These are phyloP conservation scores for Arbutus unedo DNA, from an alignment of 148 eudicot species.

Conservation along the genomic window DNA sequence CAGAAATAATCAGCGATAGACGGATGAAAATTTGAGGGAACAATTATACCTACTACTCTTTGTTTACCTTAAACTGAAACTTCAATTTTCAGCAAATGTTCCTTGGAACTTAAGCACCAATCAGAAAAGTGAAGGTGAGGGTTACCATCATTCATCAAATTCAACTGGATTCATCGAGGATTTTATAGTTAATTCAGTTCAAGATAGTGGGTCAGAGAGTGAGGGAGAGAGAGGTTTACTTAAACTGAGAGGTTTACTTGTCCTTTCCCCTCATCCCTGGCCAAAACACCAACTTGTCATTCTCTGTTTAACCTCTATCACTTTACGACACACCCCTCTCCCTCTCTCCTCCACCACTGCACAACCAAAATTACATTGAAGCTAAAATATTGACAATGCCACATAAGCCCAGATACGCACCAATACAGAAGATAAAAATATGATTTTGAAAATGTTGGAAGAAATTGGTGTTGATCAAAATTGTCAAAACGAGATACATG, in stretches of 20 bases:
- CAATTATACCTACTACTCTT: neutral
- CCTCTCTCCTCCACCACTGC: too few relatives aligned
- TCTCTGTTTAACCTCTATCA: too few relatives aligned
- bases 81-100: neutral
- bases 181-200: neutral
- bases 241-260: neutral
- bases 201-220: neutral
- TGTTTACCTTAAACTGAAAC: neutral
- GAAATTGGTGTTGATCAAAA: too few relatives aligned
- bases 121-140: neutral
- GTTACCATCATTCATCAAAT: slow-evolving; percentile 7
- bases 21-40: neutral
- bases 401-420: too few relatives aligned
- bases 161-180: neutral
- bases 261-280: too few relatives aligned
- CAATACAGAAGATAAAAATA: too few relatives aligned
- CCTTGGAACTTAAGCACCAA: neutral
- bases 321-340: too few relatives aligned
- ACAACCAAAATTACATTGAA: too few relatives aligned
- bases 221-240: neutral
- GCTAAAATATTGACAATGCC: too few relatives aligned
- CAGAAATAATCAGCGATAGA: neutral
- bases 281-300: too few relatives aligned
- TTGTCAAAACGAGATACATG: too few relatives aligned
- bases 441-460: too few relatives aligned